Conservation (phyloP, 352 stramenopile genomes). For the Phytophthora citrophthora region DNA sequence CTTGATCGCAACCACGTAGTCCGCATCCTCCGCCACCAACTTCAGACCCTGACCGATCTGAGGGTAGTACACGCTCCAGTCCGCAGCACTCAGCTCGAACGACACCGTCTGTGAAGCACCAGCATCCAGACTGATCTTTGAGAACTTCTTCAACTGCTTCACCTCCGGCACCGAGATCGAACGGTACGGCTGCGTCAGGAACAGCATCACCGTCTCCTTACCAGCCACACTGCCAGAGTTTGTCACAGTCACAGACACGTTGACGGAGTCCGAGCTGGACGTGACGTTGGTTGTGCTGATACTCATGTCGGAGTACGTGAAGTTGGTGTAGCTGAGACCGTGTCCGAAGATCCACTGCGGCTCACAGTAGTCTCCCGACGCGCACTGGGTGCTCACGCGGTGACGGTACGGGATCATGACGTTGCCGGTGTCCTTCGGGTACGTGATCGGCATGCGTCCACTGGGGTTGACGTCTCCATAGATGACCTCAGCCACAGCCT, state of each 20-base stretch:
- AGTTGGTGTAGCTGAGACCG: constrained; percentile 71
- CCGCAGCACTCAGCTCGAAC: constrained; percentile 34
- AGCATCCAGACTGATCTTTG: constrained; percentile 38
- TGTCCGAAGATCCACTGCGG: constrained; percentile 65
- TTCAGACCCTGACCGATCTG: constrained; percentile 55
- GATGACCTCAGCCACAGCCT: constrained; percentile 80
- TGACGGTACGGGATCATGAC: constrained; percentile 31
- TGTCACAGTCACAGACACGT: constrained; percentile 34
- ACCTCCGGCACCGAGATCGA: constrained; percentile 40
- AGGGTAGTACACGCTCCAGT: constrained; percentile 53
- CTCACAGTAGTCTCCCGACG: constrained; percentile 51
- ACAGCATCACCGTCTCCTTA: constrained; percentile 44
- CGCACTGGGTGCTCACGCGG: constrained; percentile 40
- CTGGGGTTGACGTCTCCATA: constrained; percentile 33
- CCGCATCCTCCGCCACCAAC: constrained; percentile 38
- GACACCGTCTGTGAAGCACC: constrained; percentile 28
- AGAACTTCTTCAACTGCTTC: constrained; percentile 47
- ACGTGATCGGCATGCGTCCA: constrained; percentile 59
- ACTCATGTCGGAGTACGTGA: constrained; percentile 50
- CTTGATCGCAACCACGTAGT: constrained; percentile 56
- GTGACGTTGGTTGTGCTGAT: constrained; percentile 41
- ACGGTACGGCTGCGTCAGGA: constrained; percentile 29
- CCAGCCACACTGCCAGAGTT: constrained; percentile 43
- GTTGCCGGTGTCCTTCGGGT: constrained; percentile 56
- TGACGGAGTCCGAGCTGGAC: constrained; percentile 35